Evolutionary conservation across 768 basidiomycete genomes (phyloP).

Genomic region (Termitomyces sp.): DNA sequence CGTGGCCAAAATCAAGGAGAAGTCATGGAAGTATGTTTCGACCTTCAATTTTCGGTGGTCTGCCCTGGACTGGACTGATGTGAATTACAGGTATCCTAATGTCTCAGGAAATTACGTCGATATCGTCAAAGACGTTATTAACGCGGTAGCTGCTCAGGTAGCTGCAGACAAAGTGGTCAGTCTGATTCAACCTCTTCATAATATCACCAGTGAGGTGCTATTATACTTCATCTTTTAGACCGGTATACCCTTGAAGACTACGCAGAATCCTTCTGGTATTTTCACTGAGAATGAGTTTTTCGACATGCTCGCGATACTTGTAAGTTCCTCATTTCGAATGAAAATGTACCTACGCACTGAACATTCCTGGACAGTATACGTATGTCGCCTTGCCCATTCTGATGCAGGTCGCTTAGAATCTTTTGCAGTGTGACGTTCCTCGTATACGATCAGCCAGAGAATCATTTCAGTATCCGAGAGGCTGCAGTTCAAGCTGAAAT

Average conservation of each 20-base stretch:
- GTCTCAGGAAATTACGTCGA: conserved; percentile 34
- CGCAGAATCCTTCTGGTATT: conserved; percentile 33
- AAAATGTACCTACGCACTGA: not conserved
- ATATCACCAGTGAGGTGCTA: not conserved
- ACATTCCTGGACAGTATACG: conserved; percentile 7
- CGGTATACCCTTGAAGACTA: conserved; percentile 42
- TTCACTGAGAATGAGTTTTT: conserved; percentile 43
- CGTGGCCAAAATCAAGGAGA: conserved; percentile 23
- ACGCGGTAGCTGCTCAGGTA: conserved; percentile 35
- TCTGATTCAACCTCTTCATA: not conserved
- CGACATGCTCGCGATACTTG: conserved; percentile 33
- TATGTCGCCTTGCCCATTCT: not conserved
- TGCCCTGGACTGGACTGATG: not conserved
- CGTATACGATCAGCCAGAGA: conserved; percentile 23
- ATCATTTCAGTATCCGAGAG: conserved; percentile 24
- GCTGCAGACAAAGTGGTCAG: conserved; percentile 31
- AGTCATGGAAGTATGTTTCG: conserved; percentile 20
- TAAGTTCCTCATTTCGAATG: conserved; percentile 13
- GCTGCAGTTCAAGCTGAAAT: conserved; percentile 22
- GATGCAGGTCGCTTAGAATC: not conserved
- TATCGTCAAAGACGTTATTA: conserved; percentile 43
- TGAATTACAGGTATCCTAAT: conserved; percentile 19
- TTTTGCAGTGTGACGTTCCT: conserved; percentile 20
- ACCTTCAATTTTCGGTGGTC: conserved; percentile 16
- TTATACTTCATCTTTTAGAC: conserved; percentile 18